phyloP scores from a whole-genome alignment of 2,329 filamentous ascomycete species.

The Pseudogymnoascus sp. region DNA sequence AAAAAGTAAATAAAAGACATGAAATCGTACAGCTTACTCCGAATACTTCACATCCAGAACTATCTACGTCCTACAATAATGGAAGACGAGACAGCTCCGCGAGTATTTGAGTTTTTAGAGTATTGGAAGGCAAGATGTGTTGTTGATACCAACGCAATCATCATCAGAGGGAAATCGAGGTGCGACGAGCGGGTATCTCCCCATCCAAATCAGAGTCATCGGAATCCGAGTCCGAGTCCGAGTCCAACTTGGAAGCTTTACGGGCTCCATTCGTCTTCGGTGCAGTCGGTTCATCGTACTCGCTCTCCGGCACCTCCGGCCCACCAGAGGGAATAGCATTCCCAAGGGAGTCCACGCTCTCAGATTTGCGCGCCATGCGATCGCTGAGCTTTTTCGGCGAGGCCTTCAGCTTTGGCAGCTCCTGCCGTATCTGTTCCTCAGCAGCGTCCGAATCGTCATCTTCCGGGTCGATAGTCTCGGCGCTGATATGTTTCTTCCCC shows the following conservation, averaged over 20 bases:
- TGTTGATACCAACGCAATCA: not conserved
- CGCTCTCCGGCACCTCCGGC: not conserved
- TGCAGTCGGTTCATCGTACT: not conserved
- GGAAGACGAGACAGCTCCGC: not conserved
- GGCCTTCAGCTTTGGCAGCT: slow-evolving; percentile 9
- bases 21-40: not conserved
- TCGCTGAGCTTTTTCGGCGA: slow-evolving; percentile 14
- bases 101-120: not conserved
- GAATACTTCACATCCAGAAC: not conserved
- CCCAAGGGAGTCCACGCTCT: slow-evolving; percentile 10
- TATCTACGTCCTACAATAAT: not conserved
- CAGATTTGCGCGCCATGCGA: slow-evolving; percentile 15
- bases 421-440: not conserved
- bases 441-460: not conserved
- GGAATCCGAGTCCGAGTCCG: not conserved
- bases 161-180: not conserved
- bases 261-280: not conserved
- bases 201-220: slow-evolving; percentile 1
- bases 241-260: not conserved
- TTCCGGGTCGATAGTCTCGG: not conserved
- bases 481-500: not conserved
- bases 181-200: not conserved
- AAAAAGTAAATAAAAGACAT: not conserved
- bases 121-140: not conserved
- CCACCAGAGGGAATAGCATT: not conserved